phyloP scores from a whole-genome alignment of 441 rosid species.

The Croton laevigatus region DNA sequence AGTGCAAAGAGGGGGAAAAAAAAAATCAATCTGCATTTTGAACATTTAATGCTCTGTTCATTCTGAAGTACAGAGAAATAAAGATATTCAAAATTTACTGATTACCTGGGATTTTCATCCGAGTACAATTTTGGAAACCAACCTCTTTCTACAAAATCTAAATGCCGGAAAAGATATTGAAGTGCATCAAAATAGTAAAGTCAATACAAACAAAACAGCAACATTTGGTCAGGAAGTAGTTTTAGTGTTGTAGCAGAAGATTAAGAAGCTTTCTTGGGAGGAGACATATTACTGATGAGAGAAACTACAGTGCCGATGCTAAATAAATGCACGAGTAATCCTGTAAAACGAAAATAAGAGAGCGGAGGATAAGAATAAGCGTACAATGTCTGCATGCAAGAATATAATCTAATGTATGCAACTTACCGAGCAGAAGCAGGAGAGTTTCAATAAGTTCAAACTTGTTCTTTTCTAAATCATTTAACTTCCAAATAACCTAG shows the following conservation, averaged over 20 bases:
- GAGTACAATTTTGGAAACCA: not conserved
- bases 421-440: slow-evolving; percentile 49
- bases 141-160: not conserved
- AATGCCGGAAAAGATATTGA: not conserved
- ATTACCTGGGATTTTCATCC: not conserved
- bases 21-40: not conserved
- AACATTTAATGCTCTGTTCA: not conserved
- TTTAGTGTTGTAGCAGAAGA: slow-evolving; percentile 10
- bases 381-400: not conserved
- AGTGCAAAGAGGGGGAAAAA: not conserved
- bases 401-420: not conserved
- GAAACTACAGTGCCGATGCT: slow-evolving; percentile 38
- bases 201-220: not conserved
- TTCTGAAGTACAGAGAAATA: not conserved
- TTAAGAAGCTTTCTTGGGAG: slow-evolving; percentile 62
- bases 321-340: slow-evolving; percentile 49
- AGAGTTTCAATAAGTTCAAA: slow-evolving; percentile 38
- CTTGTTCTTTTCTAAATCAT: slow-evolving; percentile 39
- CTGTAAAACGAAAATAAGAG: slow-evolving; percentile 30
- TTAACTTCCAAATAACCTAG: slow-evolving; percentile 31
- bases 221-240: not conserved
- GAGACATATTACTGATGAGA: slow-evolving; percentile 72
- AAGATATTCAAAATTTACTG: not conserved
- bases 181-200: too few relatives aligned
- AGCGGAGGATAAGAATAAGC: not conserved